phyloP scores from a whole-genome alignment of 495 filamentous ascomycete species.

The Aspergillus kassunensis region DNA sequence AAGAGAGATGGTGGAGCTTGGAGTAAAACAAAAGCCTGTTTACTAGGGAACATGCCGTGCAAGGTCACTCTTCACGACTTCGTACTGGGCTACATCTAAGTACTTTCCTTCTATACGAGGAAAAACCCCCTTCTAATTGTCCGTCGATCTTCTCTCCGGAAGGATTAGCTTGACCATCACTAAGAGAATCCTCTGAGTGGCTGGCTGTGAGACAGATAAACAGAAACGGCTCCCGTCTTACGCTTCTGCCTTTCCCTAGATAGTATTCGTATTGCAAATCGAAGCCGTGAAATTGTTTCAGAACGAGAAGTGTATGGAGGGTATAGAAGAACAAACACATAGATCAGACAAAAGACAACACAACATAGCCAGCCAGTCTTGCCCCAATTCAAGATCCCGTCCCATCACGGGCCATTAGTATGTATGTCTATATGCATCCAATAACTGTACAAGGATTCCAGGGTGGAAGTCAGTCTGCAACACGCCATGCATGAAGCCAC shows the following conservation, averaged over 20 bases:
- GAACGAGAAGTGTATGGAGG: constrained; percentile 7
- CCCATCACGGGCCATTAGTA: constrained; percentile 4
- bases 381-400: constrained; percentile 1
- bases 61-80: no score
- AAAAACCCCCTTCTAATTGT: constrained; percentile 11
- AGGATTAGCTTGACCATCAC: not conserved
- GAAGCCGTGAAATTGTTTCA: not conserved
- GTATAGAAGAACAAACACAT: constrained; percentile 10
- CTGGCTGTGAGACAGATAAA: not conserved
- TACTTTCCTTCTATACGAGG: not conserved
- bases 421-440: constrained; percentile 14
- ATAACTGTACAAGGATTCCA: constrained; percentile 22
- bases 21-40: no score
- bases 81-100: not conserved
- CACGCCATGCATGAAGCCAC: not conserved
- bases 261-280: no score
- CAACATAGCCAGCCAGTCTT: constrained; percentile 5
- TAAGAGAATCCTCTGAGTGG: not conserved
- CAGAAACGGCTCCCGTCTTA: no score
- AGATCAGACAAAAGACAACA: constrained; percentile 2
- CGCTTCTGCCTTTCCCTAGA: no score
- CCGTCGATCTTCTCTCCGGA: constrained; percentile 11
- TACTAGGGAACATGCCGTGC: no score
- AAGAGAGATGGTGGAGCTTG: no score
- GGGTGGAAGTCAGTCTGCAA: no score